Percentiles rank a stretch among this genome's conserved stretches.
Evolutionary conservation across 164 flowering plant genomes (phyloP).

Genomic region (Amborella trichopoda): DNA sequence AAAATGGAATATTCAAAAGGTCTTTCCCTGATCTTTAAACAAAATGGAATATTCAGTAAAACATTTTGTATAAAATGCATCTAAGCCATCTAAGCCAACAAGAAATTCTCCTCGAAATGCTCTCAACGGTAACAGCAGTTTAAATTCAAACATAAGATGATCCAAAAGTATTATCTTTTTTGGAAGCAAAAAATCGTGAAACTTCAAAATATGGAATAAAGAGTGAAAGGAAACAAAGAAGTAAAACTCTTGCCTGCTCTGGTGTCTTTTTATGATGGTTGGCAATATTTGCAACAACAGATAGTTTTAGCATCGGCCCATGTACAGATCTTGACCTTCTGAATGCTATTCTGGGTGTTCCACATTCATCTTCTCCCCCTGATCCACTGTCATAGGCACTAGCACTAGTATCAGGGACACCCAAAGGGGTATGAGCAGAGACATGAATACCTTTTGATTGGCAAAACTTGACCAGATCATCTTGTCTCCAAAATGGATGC

Average conservation of each 20-base stretch:
- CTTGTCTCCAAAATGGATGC: constrained; percentile 74
- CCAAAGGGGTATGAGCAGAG: constrained; percentile 64
- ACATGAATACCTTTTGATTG: constrained; percentile 54
- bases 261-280: constrained; percentile 48
- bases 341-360: constrained; percentile 56
- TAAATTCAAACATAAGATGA: no score
- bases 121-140: no score
- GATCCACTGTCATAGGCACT: constrained; percentile 39
- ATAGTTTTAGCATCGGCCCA: constrained; percentile 61
- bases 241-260: constrained; percentile 53
- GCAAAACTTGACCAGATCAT: constrained; percentile 62
- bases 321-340: constrained; percentile 63
- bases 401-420: constrained; percentile 39
- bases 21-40: no score
- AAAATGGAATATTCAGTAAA: no score
- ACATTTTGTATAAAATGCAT: no score
- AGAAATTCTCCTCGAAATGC: no score
- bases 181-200: no score
- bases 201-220: no score
- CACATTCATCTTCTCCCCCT: constrained; percentile 55
- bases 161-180: no score
- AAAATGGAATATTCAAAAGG: no score
- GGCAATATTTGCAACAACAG: constrained; percentile 52
- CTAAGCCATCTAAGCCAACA: no score
- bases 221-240: no score